Evolutionary conservation across 192 early-diverging fungal genomes (phyloP).

Genomic region (Pilaira anomala): DNA sequence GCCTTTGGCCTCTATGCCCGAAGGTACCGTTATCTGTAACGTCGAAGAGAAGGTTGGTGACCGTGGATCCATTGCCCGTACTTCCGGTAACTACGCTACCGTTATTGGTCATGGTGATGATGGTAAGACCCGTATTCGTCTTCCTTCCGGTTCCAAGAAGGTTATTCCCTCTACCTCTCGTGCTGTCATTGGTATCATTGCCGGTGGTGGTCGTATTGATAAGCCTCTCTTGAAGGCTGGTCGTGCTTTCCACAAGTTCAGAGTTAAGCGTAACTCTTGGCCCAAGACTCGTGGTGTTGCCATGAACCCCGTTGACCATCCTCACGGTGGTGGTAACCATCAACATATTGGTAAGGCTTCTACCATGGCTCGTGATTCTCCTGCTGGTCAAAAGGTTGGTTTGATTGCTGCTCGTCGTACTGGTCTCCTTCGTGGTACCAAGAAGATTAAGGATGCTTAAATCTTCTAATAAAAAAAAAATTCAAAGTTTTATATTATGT

Average conservation of each 20-base stretch:
- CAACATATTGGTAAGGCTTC: slow-evolving; percentile 99
- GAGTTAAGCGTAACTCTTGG: slow-evolving; percentile 98
- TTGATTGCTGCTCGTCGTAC: slow-evolving; percentile 65
- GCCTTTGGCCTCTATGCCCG: slow-evolving; percentile 90
- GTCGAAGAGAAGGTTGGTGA: slow-evolving; percentile 95
- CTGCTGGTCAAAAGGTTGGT: slow-evolving; percentile 95
- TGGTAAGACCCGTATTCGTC: slow-evolving; percentile 94
- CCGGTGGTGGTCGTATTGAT: slow-evolving; percentile 97
- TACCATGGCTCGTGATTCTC: slow-evolving; percentile 88
- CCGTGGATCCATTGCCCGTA: slow-evolving; percentile 92
- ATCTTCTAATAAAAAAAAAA: not conserved
- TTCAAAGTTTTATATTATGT: too few species aligned
- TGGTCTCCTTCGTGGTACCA: slow-evolving; percentile 99
- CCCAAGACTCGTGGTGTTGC: slow-evolving; percentile 99
- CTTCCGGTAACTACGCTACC: slow-evolving; percentile 98
- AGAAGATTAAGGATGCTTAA: slow-evolving; percentile 77
- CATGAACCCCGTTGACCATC: slow-evolving; percentile 97
- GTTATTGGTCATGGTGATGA: slow-evolving; percentile 99
- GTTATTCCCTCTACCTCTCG: slow-evolving; percentile 85
- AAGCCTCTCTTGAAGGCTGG: slow-evolving; percentile 99
- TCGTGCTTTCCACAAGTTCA: slow-evolving; percentile 98
- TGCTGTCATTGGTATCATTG: slow-evolving; percentile 96
- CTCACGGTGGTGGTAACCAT: slow-evolving; percentile 99
- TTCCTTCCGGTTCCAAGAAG: slow-evolving; percentile 99
- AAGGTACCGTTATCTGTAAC: slow-evolving; percentile 96